A percentile compares a stretch with the other conserved stretches of the same genome.
Evolutionary conservation across 257 asterid genomes (phyloP).

Genomic region (Ilex aquifolium): DNA sequence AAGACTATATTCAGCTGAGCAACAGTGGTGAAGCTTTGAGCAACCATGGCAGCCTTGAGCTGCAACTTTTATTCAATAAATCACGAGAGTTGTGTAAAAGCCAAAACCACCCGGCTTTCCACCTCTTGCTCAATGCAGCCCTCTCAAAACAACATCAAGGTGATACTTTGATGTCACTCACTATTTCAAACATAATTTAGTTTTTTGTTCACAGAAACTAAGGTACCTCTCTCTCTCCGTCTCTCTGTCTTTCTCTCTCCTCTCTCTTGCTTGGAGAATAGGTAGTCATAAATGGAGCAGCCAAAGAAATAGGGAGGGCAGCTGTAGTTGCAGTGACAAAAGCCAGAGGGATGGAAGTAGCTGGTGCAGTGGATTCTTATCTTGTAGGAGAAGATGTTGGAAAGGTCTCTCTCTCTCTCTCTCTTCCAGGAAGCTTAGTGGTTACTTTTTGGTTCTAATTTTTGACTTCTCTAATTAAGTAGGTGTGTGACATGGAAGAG

Average conservation of each 20-base stretch:
- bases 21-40: background rate
- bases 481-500: slow-evolving; percentile 90
- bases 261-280: slow-evolving; percentile 14
- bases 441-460: background rate
- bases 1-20: background rate
- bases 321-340: slow-evolving; percentile 80
- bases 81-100: slow-evolving; percentile 6
- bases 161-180: slow-evolving; percentile 2
- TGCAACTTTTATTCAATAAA: slow-evolving; percentile 36
- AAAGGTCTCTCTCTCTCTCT: slow-evolving; percentile 27
- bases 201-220: background rate
- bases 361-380: slow-evolving; percentile 77
- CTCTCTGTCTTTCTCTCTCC: background rate
- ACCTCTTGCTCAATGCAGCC: slow-evolving; percentile 51
- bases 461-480: background rate
- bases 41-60: slow-evolving; percentile 46
- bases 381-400: slow-evolving; percentile 81
- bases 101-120: slow-evolving; percentile 12
- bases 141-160: slow-evolving; percentile 64
- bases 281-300: slow-evolving; percentile 87
- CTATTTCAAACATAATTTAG: background rate
- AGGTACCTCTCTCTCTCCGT: background rate
- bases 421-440: background rate
- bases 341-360: slow-evolving; percentile 91
- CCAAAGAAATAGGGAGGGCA: slow-evolving; percentile 83